These are phyloP conservation scores for Penicillium fuscoglaucum DNA, from an alignment of 2,329 filamentous ascomycete genomes.

Conservation along the genomic window DNA sequence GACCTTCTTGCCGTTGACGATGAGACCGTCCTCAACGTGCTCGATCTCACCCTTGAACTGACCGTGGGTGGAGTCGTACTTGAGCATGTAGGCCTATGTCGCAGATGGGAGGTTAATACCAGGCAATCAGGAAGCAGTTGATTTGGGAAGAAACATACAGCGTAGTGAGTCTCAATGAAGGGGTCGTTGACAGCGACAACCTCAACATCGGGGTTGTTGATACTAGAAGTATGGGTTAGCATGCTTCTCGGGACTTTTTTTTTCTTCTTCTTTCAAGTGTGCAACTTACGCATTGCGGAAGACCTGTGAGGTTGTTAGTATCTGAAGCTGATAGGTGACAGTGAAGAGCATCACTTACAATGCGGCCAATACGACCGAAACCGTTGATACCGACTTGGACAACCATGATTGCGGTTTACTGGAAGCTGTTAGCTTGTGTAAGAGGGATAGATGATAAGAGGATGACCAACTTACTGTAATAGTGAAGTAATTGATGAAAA, in stretches of 20 bases:
- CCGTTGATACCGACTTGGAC: slow-evolving; percentile 93
- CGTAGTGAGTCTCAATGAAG: slow-evolving; percentile 97
- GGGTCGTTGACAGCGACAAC: slow-evolving; percentile 98
- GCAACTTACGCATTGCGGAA: slow-evolving; percentile 89
- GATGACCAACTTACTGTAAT: slow-evolving; percentile 15
- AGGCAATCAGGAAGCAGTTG: not conserved
- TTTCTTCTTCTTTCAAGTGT: not conserved
- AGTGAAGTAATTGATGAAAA: slow-evolving; percentile 7
- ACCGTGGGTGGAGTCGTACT: slow-evolving; percentile 98
- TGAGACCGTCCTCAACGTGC: slow-evolving; percentile 65
- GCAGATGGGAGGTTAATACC: slow-evolving; percentile 7
- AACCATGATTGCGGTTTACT: slow-evolving; percentile 38
- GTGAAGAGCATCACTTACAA: slow-evolving; percentile 52
- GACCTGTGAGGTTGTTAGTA: slow-evolving; percentile 54
- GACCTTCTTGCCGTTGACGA: slow-evolving; percentile 92
- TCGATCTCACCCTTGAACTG: slow-evolving; percentile 90
- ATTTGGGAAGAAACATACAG: slow-evolving; percentile 65
- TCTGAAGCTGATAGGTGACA: not conserved
- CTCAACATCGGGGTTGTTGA: slow-evolving; percentile 85
- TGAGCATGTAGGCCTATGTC: slow-evolving; percentile 95
- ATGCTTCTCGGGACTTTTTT: slow-evolving; percentile 2
- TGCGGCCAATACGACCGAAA: slow-evolving; percentile 98
- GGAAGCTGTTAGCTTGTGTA: slow-evolving; percentile 30
- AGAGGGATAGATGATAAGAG: not conserved
- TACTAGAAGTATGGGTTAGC: slow-evolving; percentile 44